Evolutionary conservation across 352 stramenopile species (phyloP).

Genomic region (Phytophthora boehmeriae): DNA sequence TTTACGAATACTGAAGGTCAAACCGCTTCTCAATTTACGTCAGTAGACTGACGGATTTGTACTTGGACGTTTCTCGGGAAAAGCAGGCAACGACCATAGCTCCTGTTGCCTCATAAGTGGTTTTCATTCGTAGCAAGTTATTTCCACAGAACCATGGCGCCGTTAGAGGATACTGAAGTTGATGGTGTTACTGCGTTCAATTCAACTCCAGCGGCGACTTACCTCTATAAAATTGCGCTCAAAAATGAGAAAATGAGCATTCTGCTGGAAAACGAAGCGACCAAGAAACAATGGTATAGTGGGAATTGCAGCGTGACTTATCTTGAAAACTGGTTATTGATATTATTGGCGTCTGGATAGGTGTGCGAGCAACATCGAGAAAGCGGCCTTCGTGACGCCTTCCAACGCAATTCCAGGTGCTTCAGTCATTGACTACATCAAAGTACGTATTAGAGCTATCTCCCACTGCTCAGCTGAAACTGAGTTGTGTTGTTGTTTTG

Average conservation of each 20-base stretch:
- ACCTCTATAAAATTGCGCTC: constrained; percentile 18
- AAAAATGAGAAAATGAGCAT: constrained; percentile 25
- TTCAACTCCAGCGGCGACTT: background rate
- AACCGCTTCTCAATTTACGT: no score
- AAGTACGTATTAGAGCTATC: no score
- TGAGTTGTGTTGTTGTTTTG: background rate
- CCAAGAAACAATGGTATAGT: constrained; percentile 21
- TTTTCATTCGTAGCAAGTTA: no score
- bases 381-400: background rate
- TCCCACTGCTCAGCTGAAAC: no score
- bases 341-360: background rate
- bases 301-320: no score
- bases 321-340: background rate
- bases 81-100: no score
- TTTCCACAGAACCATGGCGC: no score
- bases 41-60: no score
- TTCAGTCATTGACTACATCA: background rate
- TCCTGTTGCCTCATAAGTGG: background rate
- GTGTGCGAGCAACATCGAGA: background rate
- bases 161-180: background rate
- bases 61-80: no score
- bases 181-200: constrained; percentile 9
- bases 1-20: no score
- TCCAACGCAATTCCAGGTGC: background rate
- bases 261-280: constrained; percentile 19